Evolutionary conservation across 2,329 filamentous ascomycete species (phyloP), one percentile per base, ranked within the genome.

Genomic region (Dendryphion nanum): DNA sequence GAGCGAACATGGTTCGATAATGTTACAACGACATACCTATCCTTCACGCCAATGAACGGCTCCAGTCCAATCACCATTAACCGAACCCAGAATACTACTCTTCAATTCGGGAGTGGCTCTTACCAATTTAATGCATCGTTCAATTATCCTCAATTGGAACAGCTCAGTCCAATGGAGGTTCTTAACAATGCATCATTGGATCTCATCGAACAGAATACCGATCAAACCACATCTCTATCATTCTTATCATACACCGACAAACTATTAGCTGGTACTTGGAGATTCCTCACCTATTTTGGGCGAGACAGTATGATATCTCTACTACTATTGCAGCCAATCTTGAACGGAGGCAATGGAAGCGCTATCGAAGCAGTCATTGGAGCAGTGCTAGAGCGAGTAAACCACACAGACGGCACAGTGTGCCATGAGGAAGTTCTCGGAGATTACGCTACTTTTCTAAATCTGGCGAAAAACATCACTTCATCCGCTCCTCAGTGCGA

Each of bases 221-320:
- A 70, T 26, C 69, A 78, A 37, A 70, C 73, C 1, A 68, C 67
- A 1, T 78, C 79, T 0, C 61, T 84, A 0, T 77, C 79, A 0
- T 84, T 85, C 58, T 64, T 85, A 4, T 83, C 81, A 0, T 85
- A 83, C 46, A 76, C 70, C 0, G 67, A 78, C 20, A 85, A 84
- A 47, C 66, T 85, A 0, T 66, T 82, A 2, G 81, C 82, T 2
- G 81, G 81, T 8, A 79, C 77, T 4, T 85, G 80, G 81, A 67
- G 79, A 2, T 85, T 83, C 48, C 58, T 85, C 30, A 84, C 81
- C 0, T 85, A 84, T 51, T 84, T 85, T 60, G 81, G 80, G 0
- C 73, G 81, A 8, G 81, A 85, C 51, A 80, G 74, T 43, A 80
- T 83, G 70, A 81, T 85, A 26, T 70, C 77, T 1, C 66, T 76